A percentile compares a stretch with the other conserved stretches of the same genome.
phyloP scores from a whole-genome alignment of 306 rosid species.

The Lablab purpureus region DNA sequence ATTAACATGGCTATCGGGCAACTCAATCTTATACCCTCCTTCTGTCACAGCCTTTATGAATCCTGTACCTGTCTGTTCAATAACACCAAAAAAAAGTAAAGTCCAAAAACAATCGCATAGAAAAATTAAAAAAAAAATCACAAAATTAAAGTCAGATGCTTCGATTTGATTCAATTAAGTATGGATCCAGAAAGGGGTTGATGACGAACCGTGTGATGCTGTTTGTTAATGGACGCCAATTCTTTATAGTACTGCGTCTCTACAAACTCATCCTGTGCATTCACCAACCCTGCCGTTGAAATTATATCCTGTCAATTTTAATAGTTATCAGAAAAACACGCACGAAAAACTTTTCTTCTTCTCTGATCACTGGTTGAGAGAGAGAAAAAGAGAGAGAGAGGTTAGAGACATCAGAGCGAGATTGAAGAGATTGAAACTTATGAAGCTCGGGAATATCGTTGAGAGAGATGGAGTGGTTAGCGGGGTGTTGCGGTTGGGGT shows the following conservation, averaged over 20 bases:
- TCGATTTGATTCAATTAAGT: not conserved
- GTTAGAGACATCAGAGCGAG: slow-evolving; percentile 53
- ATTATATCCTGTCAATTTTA: slow-evolving; percentile 29
- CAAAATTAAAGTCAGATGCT: not conserved
- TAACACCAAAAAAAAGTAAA: not conserved
- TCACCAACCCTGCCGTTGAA: slow-evolving; percentile 38
- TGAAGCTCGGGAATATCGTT: slow-evolving; percentile 63
- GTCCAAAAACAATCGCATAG: not conserved
- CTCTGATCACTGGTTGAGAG: too few relatives aligned
- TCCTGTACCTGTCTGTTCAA: slow-evolving; percentile 75
- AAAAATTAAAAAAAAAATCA: not conserved
- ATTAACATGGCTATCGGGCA: slow-evolving; percentile 33
- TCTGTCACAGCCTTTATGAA: slow-evolving; percentile 60
- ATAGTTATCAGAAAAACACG: not conserved
- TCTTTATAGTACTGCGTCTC: slow-evolving; percentile 72
- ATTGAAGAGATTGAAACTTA: slow-evolving; percentile 66
- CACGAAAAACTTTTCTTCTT: not conserved
- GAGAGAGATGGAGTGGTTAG: not conserved
- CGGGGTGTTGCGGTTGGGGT: slow-evolving; percentile 16
- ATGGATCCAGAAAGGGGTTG: not conserved
- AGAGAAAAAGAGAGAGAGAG: not conserved
- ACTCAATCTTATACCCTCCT: slow-evolving; percentile 41
- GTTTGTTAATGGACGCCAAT: slow-evolving; percentile 65
- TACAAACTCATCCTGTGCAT: slow-evolving; percentile 65
- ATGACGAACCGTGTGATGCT: slow-evolving; percentile 66